A percentile compares a stretch with the other conserved stretches of the same genome.
Conservation (phyloP, 176 grass and related monocot species). For the Chrysopogon serrulatus region DNA sequence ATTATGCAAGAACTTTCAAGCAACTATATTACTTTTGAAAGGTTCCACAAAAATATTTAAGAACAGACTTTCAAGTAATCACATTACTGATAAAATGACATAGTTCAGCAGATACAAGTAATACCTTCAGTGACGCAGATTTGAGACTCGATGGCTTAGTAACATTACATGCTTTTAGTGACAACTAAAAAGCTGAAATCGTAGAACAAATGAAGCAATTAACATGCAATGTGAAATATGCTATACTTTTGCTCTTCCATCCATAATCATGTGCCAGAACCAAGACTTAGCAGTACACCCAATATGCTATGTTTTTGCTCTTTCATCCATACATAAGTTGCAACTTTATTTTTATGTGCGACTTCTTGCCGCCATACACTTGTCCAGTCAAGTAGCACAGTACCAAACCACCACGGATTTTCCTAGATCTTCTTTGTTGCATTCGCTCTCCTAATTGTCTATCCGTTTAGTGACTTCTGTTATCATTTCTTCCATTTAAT, state of each 20-base stretch:
- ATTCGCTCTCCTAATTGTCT: background rate
- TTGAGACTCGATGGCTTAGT: background rate
- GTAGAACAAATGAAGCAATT: background rate
- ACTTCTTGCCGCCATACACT: background rate
- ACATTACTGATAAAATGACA: background rate
- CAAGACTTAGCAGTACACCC: background rate
- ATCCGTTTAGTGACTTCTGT: background rate
- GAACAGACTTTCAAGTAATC: background rate
- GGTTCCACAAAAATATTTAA: background rate
- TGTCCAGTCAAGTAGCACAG: background rate
- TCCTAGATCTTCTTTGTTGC: background rate
- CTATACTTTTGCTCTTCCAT: no score
- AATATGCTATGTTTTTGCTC: background rate
- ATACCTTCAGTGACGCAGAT: background rate
- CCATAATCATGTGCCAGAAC: background rate
- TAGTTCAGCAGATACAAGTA: background rate
- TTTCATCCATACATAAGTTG: background rate
- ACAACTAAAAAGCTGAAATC: background rate
- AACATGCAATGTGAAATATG: background rate
- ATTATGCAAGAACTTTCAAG: conserved; percentile 15
- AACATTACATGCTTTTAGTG: background rate
- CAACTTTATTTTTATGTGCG: background rate
- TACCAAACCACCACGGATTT: background rate
- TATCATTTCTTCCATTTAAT: background rate
- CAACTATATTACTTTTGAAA: background rate